Conservation (phyloP, 441 rosid genomes). For the Aleurites moluccanus region DNA sequence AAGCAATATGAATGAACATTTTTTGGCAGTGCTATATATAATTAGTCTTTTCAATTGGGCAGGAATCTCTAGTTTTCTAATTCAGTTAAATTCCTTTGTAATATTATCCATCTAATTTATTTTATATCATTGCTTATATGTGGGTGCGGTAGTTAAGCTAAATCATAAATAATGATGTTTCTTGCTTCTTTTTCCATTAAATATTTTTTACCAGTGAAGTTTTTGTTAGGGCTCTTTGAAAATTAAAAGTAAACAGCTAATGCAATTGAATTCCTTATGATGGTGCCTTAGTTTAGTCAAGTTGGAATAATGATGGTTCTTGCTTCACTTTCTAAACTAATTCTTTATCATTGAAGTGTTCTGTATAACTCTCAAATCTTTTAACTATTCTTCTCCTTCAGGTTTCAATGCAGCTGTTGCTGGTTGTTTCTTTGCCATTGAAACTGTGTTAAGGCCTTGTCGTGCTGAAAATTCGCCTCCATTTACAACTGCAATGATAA, state of each 20-base stretch:
- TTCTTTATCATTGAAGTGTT: constrained; percentile 6
- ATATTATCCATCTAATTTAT: background rate
- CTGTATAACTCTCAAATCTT: constrained; percentile 9
- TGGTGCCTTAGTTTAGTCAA: background rate
- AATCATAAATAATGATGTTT: background rate
- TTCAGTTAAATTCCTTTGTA: background rate
- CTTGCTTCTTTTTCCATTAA: constrained; percentile 1
- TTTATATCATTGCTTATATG: background rate
- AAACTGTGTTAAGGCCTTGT: constrained; percentile 89
- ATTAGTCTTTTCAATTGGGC: constrained; percentile 3
- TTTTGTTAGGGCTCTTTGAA: background rate
- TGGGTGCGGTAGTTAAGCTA: background rate
- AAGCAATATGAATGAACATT: background rate
- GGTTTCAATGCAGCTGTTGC: constrained; percentile 99
- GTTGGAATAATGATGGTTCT: background rate
- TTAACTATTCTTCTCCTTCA: constrained; percentile 29
- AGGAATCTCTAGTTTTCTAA: background rate
- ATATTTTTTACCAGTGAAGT: background rate
- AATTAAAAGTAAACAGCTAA: background rate
- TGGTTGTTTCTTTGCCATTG: constrained; percentile 95
- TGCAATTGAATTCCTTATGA: background rate
- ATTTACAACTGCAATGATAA: constrained; percentile 96
- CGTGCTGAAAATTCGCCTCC: constrained; percentile 98
- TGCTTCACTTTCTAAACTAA: background rate
- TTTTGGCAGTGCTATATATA: background rate